phyloP scores from a whole-genome alignment of 805 yeast genomes.

The Lipomyces spencermartinsiae region DNA sequence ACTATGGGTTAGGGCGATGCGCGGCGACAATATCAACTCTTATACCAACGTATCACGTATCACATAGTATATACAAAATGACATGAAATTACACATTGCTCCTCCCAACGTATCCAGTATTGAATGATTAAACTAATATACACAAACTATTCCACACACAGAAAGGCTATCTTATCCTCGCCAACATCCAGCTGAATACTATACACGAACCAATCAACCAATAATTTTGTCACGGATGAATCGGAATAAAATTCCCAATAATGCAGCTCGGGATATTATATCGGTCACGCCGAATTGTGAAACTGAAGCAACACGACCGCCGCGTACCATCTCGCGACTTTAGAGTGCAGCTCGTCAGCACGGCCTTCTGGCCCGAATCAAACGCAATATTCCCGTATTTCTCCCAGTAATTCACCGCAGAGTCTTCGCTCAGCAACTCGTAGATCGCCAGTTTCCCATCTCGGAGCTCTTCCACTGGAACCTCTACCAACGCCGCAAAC shows the following conservation, averaged over 20 bases:
- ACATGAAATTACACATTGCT: no score
- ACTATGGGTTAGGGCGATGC: no score
- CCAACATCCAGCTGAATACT: background rate
- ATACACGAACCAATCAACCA: background rate
- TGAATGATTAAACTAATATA: background rate
- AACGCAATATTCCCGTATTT: constrained; percentile 96
- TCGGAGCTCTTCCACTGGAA: constrained; percentile 83
- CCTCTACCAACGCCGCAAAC: constrained; percentile 91
- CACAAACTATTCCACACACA: background rate
- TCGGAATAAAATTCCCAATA: constrained; percentile 93
- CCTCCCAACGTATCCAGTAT: no score
- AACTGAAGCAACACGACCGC: constrained; percentile 89
- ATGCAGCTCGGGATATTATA: constrained; percentile 96
- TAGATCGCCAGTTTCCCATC: constrained; percentile 93
- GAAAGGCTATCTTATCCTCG: background rate
- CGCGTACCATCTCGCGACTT: constrained; percentile 82
- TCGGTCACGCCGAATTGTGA: constrained; percentile 88
- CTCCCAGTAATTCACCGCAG: constrained; percentile 97
- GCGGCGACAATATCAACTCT: no score
- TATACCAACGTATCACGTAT: no score
- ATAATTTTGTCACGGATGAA: constrained; percentile 47
- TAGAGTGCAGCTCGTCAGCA: constrained; percentile 86
- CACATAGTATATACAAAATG: no score
- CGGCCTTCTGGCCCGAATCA: constrained; percentile 94
- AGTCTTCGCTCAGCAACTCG: constrained; percentile 93